A percentile compares a stretch with the other conserved stretches of the same genome.
phyloP scores from a whole-genome alignment of 352 stramenopile genomes.

The Phytopythium oedochilum region DNA sequence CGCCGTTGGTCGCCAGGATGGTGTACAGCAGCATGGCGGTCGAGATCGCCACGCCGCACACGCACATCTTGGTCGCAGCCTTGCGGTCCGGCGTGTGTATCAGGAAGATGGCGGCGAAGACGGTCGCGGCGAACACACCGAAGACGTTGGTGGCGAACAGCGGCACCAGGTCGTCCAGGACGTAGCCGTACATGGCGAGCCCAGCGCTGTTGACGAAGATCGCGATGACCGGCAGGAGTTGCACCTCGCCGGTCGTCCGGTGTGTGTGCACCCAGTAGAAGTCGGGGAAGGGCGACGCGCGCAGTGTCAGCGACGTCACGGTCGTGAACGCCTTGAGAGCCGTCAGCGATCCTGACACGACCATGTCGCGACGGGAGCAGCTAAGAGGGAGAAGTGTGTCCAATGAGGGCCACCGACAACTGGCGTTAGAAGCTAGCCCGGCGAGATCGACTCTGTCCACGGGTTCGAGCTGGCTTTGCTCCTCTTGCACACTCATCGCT shows the following conservation, averaged over 20 bases:
- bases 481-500: no score
- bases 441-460: no score
- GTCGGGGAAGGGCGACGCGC: slow-evolving; percentile 20
- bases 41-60: slow-evolving; percentile 1
- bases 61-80: slow-evolving; percentile 5
- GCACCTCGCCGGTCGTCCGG: slow-evolving; percentile 8
- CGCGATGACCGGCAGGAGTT: slow-evolving; percentile 7
- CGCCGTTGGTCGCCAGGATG: slow-evolving; percentile 3
- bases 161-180: slow-evolving; percentile 11
- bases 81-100: slow-evolving; percentile 10
- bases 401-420: no score
- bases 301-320: slow-evolving; percentile 20
- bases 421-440: no score
- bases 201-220: slow-evolving; percentile 5
- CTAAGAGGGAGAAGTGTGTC: no score
- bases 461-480: no score
- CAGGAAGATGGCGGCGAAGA: slow-evolving; percentile 11
- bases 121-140: slow-evolving; percentile 1
- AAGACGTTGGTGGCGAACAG: slow-evolving; percentile 10
- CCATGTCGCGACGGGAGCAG: no score
- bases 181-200: slow-evolving; percentile 9
- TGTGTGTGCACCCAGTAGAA: slow-evolving; percentile 10
- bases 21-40: slow-evolving; percentile 7
- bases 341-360: background rate
- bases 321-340: slow-evolving; percentile 18